These are phyloP conservation scores for Lecanoromycetidae sp. DNA, from an alignment of 2,329 filamentous ascomycete species.

Conservation along the genomic window DNA sequence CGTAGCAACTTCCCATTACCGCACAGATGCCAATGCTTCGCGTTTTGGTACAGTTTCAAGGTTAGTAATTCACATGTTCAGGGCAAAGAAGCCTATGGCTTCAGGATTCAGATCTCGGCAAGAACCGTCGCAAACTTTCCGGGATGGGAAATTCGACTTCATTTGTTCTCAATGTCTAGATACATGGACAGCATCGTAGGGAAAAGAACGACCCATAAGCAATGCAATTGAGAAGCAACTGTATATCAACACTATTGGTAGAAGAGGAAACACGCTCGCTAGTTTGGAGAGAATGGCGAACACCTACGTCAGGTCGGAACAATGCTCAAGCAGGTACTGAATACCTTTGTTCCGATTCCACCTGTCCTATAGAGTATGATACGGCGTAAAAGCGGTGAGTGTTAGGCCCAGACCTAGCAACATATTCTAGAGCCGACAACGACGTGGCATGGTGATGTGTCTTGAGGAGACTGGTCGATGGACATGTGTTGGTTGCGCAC, in stretches of 20 bases:
- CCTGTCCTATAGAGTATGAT: too few species aligned
- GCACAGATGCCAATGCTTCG: background rate
- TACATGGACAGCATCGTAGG: slow-evolving; percentile 1
- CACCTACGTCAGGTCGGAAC: too few species aligned
- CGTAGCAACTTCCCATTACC: background rate
- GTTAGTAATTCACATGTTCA: background rate
- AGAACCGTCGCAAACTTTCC: slow-evolving; percentile 2
- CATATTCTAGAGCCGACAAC: background rate
- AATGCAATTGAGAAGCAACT: background rate
- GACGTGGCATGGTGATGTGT: slow-evolving; percentile 11
- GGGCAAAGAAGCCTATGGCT: background rate
- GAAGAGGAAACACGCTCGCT: too few species aligned
- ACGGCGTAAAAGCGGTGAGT: too few species aligned
- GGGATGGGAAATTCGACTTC: background rate
- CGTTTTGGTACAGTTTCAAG: background rate
- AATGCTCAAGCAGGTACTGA: too few species aligned
- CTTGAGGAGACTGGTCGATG: background rate
- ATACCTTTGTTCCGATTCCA: too few species aligned
- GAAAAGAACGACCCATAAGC: background rate
- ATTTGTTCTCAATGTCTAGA: slow-evolving; percentile 11
- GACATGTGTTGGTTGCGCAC: slow-evolving; percentile 1
- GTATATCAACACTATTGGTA: too few species aligned
- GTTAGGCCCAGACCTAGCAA: background rate
- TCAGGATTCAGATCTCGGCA: slow-evolving; percentile 6
- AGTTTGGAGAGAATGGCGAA: too few species aligned